phyloP scores from a whole-genome alignment of 805 yeast genomes.

The Myxozyma sirexii region DNA sequence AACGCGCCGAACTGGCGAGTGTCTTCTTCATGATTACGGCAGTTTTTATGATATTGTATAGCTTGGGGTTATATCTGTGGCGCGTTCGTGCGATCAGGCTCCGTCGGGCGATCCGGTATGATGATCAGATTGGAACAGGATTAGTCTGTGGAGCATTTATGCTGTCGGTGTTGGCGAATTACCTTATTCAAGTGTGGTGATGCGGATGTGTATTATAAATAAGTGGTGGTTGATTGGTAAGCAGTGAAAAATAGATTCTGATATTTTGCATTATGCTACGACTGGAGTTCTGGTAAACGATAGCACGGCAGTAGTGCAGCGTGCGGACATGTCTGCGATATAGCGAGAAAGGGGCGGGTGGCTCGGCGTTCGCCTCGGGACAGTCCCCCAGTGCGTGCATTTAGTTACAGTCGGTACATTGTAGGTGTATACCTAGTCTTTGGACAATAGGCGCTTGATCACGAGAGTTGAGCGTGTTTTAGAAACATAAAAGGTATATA shows the following conservation, averaged over 20 bases:
- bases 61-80: slow-evolving; percentile 74
- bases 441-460: too few relatives aligned
- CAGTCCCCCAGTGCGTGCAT: too few relatives aligned
- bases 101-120: slow-evolving; percentile 81
- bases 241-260: background rate
- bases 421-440: too few relatives aligned
- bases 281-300: too few relatives aligned
- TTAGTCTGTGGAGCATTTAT: slow-evolving; percentile 75
- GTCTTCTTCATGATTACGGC: slow-evolving; percentile 86
- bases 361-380: too few relatives aligned
- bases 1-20: slow-evolving; percentile 67
- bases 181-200: slow-evolving; percentile 25
- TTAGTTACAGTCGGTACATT: too few relatives aligned
- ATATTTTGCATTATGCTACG: background rate
- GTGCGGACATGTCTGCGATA: too few relatives aligned
- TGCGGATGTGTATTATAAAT: background rate
- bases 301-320: too few relatives aligned
- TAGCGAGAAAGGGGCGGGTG: too few relatives aligned
- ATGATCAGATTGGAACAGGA: slow-evolving; percentile 85
- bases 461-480: too few relatives aligned
- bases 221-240: background rate
- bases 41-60: slow-evolving; percentile 67
- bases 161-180: slow-evolving; percentile 58
- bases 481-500: too few relatives aligned
- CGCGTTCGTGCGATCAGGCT: slow-evolving; percentile 81